These are phyloP conservation scores for Epithemia pelagica DNA, from an alignment of 108 stramenopile genomes.

Conservation along the genomic window DNA sequence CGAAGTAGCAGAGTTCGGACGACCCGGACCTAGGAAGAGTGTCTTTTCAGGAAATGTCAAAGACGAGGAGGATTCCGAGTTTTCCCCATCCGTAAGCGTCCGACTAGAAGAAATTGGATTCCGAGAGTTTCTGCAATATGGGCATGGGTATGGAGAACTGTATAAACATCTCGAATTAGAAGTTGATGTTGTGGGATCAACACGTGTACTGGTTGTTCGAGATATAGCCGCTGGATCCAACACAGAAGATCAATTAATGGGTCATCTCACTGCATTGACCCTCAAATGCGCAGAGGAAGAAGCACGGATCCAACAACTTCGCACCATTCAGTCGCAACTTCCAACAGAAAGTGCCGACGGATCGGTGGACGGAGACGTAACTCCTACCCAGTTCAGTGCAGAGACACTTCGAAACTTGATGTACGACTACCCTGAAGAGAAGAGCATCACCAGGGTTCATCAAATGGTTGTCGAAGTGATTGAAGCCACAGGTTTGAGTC, in stretches of 20 bases:
- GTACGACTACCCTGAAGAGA: slow-evolving; percentile 43
- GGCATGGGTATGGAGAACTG: background rate
- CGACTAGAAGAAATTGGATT: slow-evolving; percentile 87
- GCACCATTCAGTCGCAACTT: slow-evolving; percentile 19
- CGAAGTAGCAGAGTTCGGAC: background rate
- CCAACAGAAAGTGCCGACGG: background rate
- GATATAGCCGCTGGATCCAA: slow-evolving; percentile 23
- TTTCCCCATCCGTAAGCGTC: slow-evolving; percentile 54
- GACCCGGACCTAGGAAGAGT: background rate
- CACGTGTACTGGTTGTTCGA: slow-evolving; percentile 69
- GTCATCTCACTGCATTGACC: slow-evolving; percentile 41
- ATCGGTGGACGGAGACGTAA: background rate
- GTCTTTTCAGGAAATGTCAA: slow-evolving; percentile 27
- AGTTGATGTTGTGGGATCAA: slow-evolving; percentile 78
- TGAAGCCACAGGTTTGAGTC: slow-evolving; percentile 68
- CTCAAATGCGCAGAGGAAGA: slow-evolving; percentile 8
- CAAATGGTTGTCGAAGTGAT: slow-evolving; percentile 79
- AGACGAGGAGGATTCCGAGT: slow-evolving; percentile 67
- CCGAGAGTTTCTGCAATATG: slow-evolving; percentile 26
- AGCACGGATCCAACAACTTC: slow-evolving; percentile 10
- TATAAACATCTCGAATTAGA: slow-evolving; percentile 42
- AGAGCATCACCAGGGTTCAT: slow-evolving; percentile 39
- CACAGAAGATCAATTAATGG: slow-evolving; percentile 30
- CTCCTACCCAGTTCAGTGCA: background rate
- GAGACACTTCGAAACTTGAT: slow-evolving; percentile 13